phyloP scores from a whole-genome alignment of 2,329 filamentous ascomycete species.

The Biscogniauxia marginata region DNA sequence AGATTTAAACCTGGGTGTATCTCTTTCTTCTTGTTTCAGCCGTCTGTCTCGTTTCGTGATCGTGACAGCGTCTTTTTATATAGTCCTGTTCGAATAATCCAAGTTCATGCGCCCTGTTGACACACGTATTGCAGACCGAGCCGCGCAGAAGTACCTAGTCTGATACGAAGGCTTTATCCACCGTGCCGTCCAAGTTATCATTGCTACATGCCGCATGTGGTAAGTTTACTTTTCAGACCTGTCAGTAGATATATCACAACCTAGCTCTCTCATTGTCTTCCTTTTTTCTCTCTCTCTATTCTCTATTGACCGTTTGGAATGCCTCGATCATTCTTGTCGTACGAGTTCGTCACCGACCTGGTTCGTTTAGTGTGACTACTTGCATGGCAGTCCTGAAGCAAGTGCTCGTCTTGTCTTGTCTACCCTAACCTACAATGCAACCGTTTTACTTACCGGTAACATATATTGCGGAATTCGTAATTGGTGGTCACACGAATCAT shows the following conservation, averaged over 20 bases:
- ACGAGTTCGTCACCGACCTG: background rate
- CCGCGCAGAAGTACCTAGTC: background rate
- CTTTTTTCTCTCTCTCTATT: background rate
- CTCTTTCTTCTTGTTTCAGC: background rate
- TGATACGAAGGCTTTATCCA: background rate
- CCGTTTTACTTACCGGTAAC: background rate
- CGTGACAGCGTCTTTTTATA: background rate
- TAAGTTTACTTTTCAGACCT: background rate
- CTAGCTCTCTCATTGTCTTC: background rate
- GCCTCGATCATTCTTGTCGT: background rate
- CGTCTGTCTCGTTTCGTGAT: background rate
- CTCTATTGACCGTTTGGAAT: background rate
- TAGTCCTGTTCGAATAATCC: background rate
- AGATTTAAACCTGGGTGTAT: background rate
- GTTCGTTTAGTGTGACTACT: background rate
- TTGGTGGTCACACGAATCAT: background rate
- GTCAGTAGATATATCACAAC: background rate
- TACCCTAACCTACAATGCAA: background rate
- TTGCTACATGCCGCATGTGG: background rate
- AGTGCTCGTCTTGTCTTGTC: background rate
- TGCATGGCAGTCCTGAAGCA: background rate
- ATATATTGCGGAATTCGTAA: background rate
- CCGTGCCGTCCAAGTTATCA: background rate
- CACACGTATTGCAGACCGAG: background rate
- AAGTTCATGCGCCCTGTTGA: background rate